Evolutionary conservation across 2,329 filamentous ascomycete species (phyloP).

Genomic region (Alternaria brassicae): DNA sequence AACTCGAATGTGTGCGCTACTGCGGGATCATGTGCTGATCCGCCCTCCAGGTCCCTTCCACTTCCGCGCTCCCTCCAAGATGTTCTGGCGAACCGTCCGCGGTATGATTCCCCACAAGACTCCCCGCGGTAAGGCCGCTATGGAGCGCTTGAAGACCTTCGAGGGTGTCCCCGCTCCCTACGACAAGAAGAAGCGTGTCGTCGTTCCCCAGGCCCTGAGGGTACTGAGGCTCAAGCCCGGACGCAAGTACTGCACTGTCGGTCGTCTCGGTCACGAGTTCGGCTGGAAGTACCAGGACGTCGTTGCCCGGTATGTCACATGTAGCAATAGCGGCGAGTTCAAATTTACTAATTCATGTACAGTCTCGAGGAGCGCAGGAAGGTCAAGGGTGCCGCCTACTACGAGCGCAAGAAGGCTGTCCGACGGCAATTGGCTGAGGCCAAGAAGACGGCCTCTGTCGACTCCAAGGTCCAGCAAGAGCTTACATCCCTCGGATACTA

Average conservation of each 20-base stretch:
- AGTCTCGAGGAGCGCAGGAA: slow-evolving; percentile 99
- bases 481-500: slow-evolving; percentile 94
- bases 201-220: slow-evolving; percentile 97
- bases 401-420: slow-evolving; percentile 99
- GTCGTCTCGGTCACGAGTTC: slow-evolving; percentile 96
- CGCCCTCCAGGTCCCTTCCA: slow-evolving; percentile 85
- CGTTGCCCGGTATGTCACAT: slow-evolving; percentile 84
- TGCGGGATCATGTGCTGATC: slow-evolving; percentile 22
- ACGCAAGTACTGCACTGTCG: slow-evolving; percentile 99
- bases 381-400: slow-evolving; percentile 99
- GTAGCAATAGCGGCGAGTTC: neutral
- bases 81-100: slow-evolving; percentile 99
- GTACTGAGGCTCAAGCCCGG: slow-evolving; percentile 97
- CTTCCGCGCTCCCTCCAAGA: slow-evolving; percentile 98
- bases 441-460: slow-evolving; percentile 88
- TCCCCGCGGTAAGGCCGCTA: slow-evolving; percentile 90
- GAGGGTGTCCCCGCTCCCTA: slow-evolving; percentile 99
- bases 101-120: slow-evolving; percentile 99
- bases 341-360: slow-evolving; percentile 35
- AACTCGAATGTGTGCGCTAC: neutral
- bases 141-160: slow-evolving; percentile 99
- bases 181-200: slow-evolving; percentile 99
- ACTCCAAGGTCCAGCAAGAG: slow-evolving; percentile 85
- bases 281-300: slow-evolving; percentile 99
- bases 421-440: slow-evolving; percentile 89